phyloP scores from a whole-genome alignment of 2,329 filamentous ascomycete genomes.

The Aureobasidium sp. region DNA sequence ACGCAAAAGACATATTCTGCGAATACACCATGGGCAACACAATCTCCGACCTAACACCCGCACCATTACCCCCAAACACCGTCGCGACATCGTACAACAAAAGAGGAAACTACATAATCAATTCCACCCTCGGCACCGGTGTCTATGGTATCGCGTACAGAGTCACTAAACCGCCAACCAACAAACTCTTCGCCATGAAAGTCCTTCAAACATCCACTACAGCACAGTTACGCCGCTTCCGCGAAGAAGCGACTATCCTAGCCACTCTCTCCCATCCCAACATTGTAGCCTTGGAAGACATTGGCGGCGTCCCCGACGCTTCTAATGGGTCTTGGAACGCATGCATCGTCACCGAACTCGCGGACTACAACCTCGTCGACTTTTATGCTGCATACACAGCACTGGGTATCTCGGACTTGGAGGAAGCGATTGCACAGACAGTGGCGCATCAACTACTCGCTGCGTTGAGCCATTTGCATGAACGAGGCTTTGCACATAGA shows the following conservation, averaged over 20 bases:
- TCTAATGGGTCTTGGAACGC: neutral
- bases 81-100: neutral
- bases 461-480: neutral
- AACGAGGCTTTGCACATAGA: neutral
- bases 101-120: neutral
- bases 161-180: neutral
- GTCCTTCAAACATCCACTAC: neutral
- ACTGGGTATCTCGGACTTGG: neutral
- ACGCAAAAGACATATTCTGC: no score
- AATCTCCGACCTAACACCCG: neutral
- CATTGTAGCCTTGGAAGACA: neutral
- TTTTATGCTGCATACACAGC: neutral
- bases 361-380: neutral
- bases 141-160: neutral
- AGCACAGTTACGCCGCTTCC: neutral
- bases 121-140: neutral
- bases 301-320: neutral
- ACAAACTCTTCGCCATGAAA: neutral
- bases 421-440: neutral
- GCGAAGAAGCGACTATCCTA: neutral
- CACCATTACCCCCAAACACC: neutral
- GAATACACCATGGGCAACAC: neutral
- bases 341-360: neutral
- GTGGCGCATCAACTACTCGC: neutral
- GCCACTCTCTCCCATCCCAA: neutral